Base-by-base conservation (phyloP, 2,329 filamentous ascomycete genomes). In the Aplosporella prunicola region DNA sequence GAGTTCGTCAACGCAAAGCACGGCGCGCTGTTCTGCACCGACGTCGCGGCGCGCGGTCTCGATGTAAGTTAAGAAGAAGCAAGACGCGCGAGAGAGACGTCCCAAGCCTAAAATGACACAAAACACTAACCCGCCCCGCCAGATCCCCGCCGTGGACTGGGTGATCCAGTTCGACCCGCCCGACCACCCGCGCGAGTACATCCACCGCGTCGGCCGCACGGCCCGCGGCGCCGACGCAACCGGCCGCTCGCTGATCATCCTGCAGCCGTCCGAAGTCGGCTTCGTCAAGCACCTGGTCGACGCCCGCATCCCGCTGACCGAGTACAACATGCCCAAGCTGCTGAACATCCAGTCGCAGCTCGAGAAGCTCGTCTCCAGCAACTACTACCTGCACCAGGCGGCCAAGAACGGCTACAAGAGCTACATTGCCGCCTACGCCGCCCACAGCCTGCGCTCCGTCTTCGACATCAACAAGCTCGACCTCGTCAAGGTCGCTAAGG, bases 141-240 rank as follows among this genome's bases (percentile, higher is more conserved):
- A n/a, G n/a, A 95, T 96, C 46, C 89, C 89, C 0, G 80, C 84
- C 15, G 89, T 96, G 28, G 89, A 96, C 66, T 96, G 84, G 80
- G 93, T 95, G 49, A 78, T 95, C 44, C 88, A 96, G 61, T 94
- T 93, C 53, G 91, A 95, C 50, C 89, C 88, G 9, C 87, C 88
- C 3, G 87, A 94, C 69, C 85, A 93, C 57, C 82, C 85, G 15
- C 72, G 58, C 8, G 59, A 61, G 43, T 62, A 96, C 64, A 93
- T 94, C 51, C 91, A 98, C 68, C 83, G 91, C 42, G 91, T 96
- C 11, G 91, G 91, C 49, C 85, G 91, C 51, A 98, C 91, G 3
- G 91, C 91, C 0, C 74, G 91, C 62, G 89, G 88, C 35, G 71
- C 78, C 42, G 80, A 84, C 56, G 78, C 74, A 54, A 93, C 86